A percentile compares a stretch with the other conserved stretches of the same genome.
Evolutionary conservation across 345 rosid genomes (phyloP).

Genomic region (Eucalyptus coolabah): DNA sequence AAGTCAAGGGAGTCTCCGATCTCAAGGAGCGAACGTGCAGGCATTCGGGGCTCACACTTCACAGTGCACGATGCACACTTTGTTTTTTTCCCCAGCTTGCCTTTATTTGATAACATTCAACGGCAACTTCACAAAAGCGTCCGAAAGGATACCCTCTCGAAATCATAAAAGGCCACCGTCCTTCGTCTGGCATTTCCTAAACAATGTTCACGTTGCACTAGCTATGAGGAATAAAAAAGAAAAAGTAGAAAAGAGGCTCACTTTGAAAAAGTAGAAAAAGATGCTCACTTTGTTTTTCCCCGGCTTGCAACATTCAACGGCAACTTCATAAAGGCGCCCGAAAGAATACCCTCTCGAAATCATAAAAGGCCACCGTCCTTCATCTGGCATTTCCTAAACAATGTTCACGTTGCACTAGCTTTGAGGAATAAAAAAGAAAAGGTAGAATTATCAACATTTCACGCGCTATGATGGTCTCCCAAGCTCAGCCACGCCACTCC

Average conservation of each 20-base stretch:
- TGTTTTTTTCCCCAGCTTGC: not conserved
- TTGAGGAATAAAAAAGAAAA: too few relatives aligned
- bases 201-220: not conserved
- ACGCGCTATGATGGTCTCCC: too few relatives aligned
- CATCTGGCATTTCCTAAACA: too few relatives aligned
- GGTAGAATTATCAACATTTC: too few relatives aligned
- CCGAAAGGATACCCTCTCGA: not conserved
- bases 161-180: not conserved
- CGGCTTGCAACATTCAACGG: not conserved
- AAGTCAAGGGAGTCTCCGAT: not conserved
- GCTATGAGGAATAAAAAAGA: not conserved
- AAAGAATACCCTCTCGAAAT: too few relatives aligned
- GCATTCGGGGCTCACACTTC: not conserved
- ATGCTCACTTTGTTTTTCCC: too few relatives aligned
- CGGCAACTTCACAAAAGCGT: not conserved
- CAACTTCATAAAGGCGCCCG: too few relatives aligned
- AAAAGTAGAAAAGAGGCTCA: too few relatives aligned
- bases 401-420: too few relatives aligned
- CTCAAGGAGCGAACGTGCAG: not conserved
- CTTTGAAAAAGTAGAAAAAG: too few relatives aligned
- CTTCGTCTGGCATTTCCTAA: not conserved
- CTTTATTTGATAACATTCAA: not conserved
- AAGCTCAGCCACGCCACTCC: not conserved
- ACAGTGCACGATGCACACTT: not conserved
- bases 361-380: too few relatives aligned